Evolutionary conservation across 768 basidiomycete species (phyloP).

Genomic region (Leucogyrophana mollusca): DNA sequence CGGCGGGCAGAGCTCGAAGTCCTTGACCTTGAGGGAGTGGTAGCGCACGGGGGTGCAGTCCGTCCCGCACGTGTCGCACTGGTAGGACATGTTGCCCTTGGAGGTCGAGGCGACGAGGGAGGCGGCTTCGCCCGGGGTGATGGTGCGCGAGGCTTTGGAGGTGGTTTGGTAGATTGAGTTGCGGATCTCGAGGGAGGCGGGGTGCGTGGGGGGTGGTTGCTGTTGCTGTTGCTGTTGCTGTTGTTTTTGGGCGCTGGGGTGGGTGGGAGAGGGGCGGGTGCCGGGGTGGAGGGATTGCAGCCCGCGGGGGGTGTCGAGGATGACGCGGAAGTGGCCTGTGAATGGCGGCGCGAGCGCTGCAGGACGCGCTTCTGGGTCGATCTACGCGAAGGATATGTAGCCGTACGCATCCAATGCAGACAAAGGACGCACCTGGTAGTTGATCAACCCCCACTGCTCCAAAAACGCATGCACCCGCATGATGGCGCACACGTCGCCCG

Average conservation of each 20-base stretch:
- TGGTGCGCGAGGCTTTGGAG: conserved; percentile 72
- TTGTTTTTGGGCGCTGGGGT: conserved; percentile 43
- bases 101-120: conserved; percentile 51
- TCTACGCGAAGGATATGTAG: conserved; percentile 60
- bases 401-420: no score
- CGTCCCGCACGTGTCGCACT: conserved; percentile 93
- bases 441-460: conserved; percentile 98
- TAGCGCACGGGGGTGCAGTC: conserved; percentile 90
- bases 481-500: conserved; percentile 97
- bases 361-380: conserved; percentile 95
- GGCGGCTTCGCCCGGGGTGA: conserved; percentile 68
- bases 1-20: conserved; percentile 84
- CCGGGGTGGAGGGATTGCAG: conserved; percentile 91
- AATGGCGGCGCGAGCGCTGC: conserved; percentile 95
- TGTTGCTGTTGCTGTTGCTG: conserved; percentile 41
- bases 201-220: conserved; percentile 37
- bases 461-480: conserved; percentile 99
- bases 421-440: conserved; percentile 98
- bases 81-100: conserved; percentile 54
- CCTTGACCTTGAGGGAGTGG: conserved; percentile 89
- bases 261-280: conserved; percentile 52
- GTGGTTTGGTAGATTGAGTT: conserved; percentile 88
- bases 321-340: conserved; percentile 97
- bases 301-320: conserved; percentile 95
- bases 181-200: conserved; percentile 84